Conservation (phyloP, 2,329 filamentous ascomycete genomes). For the Aspergillus caelatus region DNA sequence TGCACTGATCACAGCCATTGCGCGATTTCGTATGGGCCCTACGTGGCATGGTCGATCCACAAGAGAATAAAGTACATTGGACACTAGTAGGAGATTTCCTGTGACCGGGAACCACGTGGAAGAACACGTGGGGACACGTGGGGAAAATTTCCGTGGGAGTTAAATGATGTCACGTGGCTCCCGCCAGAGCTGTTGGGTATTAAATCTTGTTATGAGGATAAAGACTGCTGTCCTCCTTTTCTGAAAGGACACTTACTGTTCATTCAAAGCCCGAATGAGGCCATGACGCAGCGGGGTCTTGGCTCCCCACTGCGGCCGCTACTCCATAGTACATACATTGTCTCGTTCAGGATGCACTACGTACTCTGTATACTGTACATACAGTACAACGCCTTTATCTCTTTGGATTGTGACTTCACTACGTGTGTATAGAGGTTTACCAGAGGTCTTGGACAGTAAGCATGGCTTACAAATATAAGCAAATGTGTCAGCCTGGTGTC, state of each 20-base stretch:
- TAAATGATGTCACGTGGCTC: neutral
- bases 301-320: constrained; percentile 5
- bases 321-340: neutral
- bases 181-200: neutral
- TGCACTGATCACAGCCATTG: constrained; percentile 46
- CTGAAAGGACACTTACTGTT: neutral
- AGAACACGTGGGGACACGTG: constrained; percentile 10
- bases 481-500: neutral
- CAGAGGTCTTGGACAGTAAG: neutral
- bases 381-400: neutral
- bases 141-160: neutral
- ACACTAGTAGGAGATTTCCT: neutral
- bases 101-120: neutral
- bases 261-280: neutral
- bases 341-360: neutral
- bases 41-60: constrained; percentile 26
- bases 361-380: neutral
- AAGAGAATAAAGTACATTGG: neutral
- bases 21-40: constrained; percentile 48
- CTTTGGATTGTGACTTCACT: no score
- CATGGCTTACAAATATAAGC: neutral
- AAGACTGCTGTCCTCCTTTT: neutral
- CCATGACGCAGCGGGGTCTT: neutral
- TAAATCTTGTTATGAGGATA: neutral
- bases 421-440: neutral